A percentile compares a stretch with the other conserved stretches of the same genome.
Evolutionary conservation across 176 grass and related monocot genomes (phyloP).

Genomic region (Eragrostis nindensis): DNA sequence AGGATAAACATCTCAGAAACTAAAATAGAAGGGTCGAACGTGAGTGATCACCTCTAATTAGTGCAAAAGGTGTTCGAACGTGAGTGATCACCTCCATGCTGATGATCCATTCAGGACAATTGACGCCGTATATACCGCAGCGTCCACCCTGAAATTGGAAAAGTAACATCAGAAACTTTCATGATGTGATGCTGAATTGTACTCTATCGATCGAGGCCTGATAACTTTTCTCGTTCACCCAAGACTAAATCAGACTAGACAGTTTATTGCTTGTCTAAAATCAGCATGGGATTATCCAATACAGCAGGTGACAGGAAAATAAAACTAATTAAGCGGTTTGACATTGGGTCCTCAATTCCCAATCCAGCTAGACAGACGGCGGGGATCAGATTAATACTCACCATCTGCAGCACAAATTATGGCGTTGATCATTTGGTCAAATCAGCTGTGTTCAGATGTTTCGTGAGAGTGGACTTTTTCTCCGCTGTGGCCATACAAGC

Average conservation of each 20-base stretch:
- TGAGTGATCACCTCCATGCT: conserved; percentile 68
- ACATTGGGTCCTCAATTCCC: neutral
- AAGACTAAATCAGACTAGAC: too few species aligned
- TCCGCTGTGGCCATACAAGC: neutral
- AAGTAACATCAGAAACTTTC: neutral
- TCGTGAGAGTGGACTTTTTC: conserved; percentile 23
- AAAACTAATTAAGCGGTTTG: neutral
- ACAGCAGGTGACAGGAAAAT: too few species aligned
- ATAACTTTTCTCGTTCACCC: too few species aligned
- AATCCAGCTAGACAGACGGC: neutral
- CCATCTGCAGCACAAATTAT: neutral
- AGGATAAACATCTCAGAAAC: neutral
- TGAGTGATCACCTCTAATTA: too few species aligned
- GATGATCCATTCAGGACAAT: conserved; percentile 88
- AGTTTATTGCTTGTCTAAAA: too few species aligned
- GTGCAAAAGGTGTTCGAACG: neutral
- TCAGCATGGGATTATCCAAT: too few species aligned
- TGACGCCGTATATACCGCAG: conserved; percentile 81
- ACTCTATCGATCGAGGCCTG: too few species aligned
- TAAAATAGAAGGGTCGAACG: neutral
- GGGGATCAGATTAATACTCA: neutral
- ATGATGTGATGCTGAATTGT: too few species aligned
- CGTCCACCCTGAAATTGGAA: conserved; percentile 52
- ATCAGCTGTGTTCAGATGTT: neutral
- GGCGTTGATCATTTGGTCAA: neutral